Conservation (phyloP, 2,329 filamentous ascomycete species). For the Stemphylium beticola region DNA sequence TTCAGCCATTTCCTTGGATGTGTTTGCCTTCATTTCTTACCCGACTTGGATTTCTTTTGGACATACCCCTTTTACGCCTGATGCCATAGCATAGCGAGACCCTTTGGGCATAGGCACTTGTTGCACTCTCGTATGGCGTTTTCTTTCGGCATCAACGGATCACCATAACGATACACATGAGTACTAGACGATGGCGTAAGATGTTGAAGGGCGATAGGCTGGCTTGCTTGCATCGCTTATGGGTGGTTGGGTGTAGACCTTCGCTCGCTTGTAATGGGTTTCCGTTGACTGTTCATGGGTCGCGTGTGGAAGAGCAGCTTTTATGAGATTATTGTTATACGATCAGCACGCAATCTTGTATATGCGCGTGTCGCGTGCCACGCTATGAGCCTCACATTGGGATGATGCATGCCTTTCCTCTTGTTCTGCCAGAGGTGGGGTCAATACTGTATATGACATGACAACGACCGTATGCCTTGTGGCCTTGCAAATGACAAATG, state of each 20-base stretch:
- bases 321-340: slow-evolving; percentile 25
- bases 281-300: slow-evolving; percentile 21
- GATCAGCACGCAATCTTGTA: slow-evolving; percentile 36
- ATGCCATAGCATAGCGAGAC: slow-evolving; percentile 45
- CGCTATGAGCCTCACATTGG: slow-evolving; percentile 7
- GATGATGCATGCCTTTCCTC: neutral
- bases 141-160: slow-evolving; percentile 25
- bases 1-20: slow-evolving; percentile 28
- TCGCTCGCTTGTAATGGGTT: slow-evolving; percentile 32
- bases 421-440: neutral
- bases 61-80: slow-evolving; percentile 47
- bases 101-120: slow-evolving; percentile 29
- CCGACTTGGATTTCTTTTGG: slow-evolving; percentile 31
- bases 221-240: slow-evolving; percentile 17
- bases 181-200: slow-evolving; percentile 31
- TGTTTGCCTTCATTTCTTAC: slow-evolving; percentile 29
- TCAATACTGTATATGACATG: neutral
- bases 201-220: slow-evolving; percentile 9
- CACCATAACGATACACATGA: slow-evolving; percentile 27
- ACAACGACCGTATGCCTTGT: neutral
- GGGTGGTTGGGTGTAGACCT: slow-evolving; percentile 29
- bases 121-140: slow-evolving; percentile 33
- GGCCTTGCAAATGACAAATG: neutral
- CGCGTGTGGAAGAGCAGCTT: slow-evolving; percentile 19
- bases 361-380: slow-evolving; percentile 34